Evolutionary conservation across 1,139 yeast genomes (phyloP).

Genomic region (Candida albicans): DNA sequence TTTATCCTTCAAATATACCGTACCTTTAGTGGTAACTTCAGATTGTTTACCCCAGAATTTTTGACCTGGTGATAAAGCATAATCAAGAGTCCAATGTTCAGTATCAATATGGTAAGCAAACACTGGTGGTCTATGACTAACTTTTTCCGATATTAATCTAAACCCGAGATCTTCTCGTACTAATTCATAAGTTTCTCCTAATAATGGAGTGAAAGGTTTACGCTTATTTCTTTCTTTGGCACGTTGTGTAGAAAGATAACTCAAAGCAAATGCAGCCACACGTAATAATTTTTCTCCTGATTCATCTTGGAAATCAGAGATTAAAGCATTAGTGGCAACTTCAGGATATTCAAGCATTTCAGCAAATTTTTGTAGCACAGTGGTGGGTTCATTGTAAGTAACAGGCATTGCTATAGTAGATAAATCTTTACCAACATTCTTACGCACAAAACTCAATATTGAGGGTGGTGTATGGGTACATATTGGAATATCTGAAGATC

Average conservation of each 20-base stretch:
- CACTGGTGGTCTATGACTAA: conserved; percentile 77
- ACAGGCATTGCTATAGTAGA: conserved; percentile 92
- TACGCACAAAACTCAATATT: conserved; percentile 72
- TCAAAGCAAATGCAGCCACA: conserved; percentile 81
- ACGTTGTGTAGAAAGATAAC: conserved; percentile 68
- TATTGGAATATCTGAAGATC: conserved; percentile 62
- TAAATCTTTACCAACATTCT: conserved; percentile 90
- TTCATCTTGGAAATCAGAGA: conserved; percentile 33
- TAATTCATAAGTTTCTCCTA: conserved; percentile 85
- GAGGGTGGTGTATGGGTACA: conserved; percentile 78
- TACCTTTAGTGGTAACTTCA: conserved; percentile 78
- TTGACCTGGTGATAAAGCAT: conserved; percentile 78
- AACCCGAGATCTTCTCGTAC: conserved; percentile 76
- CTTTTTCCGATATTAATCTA: conserved; percentile 75
- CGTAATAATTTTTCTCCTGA: conserved; percentile 63
- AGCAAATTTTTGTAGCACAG: conserved; percentile 74
- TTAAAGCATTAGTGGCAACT: conserved; percentile 62
- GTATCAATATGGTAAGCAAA: conserved; percentile 80
- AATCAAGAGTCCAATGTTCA: conserved; percentile 70
- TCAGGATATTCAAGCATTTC: conserved; percentile 78
- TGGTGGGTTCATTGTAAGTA: conserved; percentile 86
- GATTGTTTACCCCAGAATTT: conserved; percentile 95
- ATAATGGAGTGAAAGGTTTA: conserved; percentile 88
- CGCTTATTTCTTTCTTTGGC: conserved; percentile 73
- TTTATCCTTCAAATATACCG: conserved; percentile 54